Base-by-base conservation (phyloP, 1,284 basidiomycete species). In the Cronartium ribicola region DNA sequence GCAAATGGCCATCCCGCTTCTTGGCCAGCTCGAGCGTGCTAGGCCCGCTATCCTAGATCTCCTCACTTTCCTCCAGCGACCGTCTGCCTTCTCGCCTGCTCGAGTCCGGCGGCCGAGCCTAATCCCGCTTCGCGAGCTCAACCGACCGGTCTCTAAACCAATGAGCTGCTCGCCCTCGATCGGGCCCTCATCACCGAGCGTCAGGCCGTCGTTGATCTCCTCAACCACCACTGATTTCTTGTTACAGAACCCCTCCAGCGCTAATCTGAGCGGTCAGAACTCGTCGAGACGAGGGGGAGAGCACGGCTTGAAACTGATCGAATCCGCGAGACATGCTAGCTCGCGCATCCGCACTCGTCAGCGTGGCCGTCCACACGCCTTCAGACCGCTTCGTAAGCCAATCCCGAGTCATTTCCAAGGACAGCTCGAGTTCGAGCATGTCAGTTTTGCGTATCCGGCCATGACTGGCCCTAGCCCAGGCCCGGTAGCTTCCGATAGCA, bases 391-490 rank as follows among this genome's bases (percentile, higher is more conserved):
- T 14, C 70, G 76, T 46, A 80, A 79, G 66, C 77, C 80, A 29
- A 77, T 77, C 20, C 80, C 80, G 1, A 44, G 62, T 3, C 68
- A 70, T 8, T 83, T 83, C 74, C 77, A 78, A 3, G 94, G 95
- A 68, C 91, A 93, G 79, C 85, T 98, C 78, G 85, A 87, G 29
- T 81, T 98, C n/a, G 85, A 86, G 75, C 83, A 87, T 76, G 85
- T 98, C 74, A 86, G 87, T 0, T 94, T 95, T 81, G 85, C 89
- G 29, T 98, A 98, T 81, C 93, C 94, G 0, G 89, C 92, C 0
- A 88, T 92, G 10, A 87, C 89, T 0, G 83, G 84, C 39, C 81
- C 84, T 57, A 84, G 84, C 1, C 20, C 69, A 11, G 5, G 48
- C 22, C 14, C 14, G 11, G 17, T 22, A 57, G 14, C 14, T 7